Conservation (phyloP, 495 filamentous ascomycete species). For the Penicillium desertorum region DNA sequence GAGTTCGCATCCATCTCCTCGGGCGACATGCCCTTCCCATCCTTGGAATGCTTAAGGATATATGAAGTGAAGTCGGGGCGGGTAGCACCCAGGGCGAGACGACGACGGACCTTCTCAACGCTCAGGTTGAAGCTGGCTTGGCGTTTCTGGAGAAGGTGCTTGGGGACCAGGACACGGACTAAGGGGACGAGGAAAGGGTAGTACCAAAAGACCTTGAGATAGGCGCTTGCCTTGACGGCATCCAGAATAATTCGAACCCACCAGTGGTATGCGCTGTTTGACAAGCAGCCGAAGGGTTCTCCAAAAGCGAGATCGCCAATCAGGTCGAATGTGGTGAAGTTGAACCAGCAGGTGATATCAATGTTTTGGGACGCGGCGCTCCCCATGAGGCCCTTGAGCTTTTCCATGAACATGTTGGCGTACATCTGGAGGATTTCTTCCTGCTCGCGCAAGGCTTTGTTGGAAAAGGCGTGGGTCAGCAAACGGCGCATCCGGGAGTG, state of each 20-base stretch:
- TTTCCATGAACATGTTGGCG: slow-evolving; percentile 37
- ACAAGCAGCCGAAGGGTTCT: slow-evolving; percentile 48
- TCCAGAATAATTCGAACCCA: slow-evolving; percentile 45
- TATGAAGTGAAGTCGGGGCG: slow-evolving; percentile 42
- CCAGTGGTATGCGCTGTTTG: slow-evolving; percentile 43
- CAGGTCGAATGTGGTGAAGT: slow-evolving; percentile 47
- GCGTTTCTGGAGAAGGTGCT: slow-evolving; percentile 22
- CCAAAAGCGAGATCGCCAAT: slow-evolving; percentile 51
- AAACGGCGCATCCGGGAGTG: slow-evolving; percentile 48
- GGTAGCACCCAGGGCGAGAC: slow-evolving; percentile 33
- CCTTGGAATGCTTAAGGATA: slow-evolving; percentile 30
- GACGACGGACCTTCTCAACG: slow-evolving; percentile 41
- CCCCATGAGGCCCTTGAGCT: slow-evolving; percentile 19
- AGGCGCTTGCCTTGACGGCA: slow-evolving; percentile 30
- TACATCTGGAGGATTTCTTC: slow-evolving; percentile 47
- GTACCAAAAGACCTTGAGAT: slow-evolving; percentile 34
- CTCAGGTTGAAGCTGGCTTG: slow-evolving; percentile 38
- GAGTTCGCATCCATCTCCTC: slow-evolving; percentile 46
- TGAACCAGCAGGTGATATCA: slow-evolving; percentile 42
- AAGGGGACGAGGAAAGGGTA: slow-evolving; percentile 35
- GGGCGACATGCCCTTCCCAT: slow-evolving; percentile 29
- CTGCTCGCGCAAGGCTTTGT: slow-evolving; percentile 47
- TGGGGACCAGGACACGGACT: slow-evolving; percentile 25
- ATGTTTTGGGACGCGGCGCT: slow-evolving; percentile 29
- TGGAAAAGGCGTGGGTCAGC: slow-evolving; percentile 52